Evolutionary conservation across 768 basidiomycete species (phyloP).

Genomic region (Astraeus odoratus): DNA sequence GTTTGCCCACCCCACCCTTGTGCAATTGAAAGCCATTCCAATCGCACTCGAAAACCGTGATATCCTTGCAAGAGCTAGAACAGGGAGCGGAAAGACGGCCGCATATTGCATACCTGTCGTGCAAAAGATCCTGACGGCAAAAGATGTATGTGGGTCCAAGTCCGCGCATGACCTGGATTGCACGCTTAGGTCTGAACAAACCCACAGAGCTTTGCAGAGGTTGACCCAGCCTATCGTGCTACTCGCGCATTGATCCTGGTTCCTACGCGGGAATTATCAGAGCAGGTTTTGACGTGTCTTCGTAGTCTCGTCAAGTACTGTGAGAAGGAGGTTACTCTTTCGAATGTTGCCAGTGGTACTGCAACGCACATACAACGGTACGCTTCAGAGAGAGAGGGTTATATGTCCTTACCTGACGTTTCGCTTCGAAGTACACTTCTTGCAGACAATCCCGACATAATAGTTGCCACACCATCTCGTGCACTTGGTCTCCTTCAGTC

Average conservation of each 20-base stretch:
- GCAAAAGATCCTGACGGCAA: slow-evolving; percentile 79
- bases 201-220: slow-evolving; percentile 30
- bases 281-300: slow-evolving; percentile 78
- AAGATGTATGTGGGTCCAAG: slow-evolving; percentile 52
- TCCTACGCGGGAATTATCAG: slow-evolving; percentile 88
- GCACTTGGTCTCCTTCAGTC: slow-evolving; percentile 61
- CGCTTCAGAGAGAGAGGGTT: slow-evolving; percentile 9
- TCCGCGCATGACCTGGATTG: not conserved
- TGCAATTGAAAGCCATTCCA: slow-evolving; percentile 90
- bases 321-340: slow-evolving; percentile 60
- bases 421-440: slow-evolving; percentile 38
- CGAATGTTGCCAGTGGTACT: slow-evolving; percentile 73
- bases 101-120: slow-evolving; percentile 90
- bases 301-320: slow-evolving; percentile 67
- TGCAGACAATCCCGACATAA: slow-evolving; percentile 70
- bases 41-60: slow-evolving; percentile 84
- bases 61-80: slow-evolving; percentile 89
- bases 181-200: not conserved
- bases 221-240: slow-evolving; percentile 38
- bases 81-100: slow-evolving; percentile 95
- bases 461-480: slow-evolving; percentile 74
- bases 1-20: slow-evolving; percentile 86
- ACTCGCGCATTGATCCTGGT: slow-evolving; percentile 79
- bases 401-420: slow-evolving; percentile 1
- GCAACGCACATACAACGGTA: slow-evolving; percentile 68